Percentiles rank a stretch among this genome's conserved stretches.
Conservation (phyloP, 768 basidiomycete species). For the Nidularia sp. region DNA sequence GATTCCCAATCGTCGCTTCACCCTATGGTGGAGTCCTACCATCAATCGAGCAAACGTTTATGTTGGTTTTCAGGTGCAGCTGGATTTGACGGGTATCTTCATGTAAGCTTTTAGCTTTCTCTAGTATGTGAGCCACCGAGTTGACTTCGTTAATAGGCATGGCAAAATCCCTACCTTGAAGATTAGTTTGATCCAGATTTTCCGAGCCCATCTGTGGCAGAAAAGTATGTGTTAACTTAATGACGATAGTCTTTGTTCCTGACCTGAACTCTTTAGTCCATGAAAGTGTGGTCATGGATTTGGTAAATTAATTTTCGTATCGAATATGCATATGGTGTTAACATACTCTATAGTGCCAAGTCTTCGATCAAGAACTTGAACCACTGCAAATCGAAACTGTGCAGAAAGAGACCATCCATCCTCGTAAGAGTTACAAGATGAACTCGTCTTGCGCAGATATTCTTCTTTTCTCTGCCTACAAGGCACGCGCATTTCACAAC, state of each 20-base stretch:
- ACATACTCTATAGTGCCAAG: conserved; percentile 69
- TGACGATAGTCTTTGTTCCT: conserved; percentile 5
- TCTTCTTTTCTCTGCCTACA: conserved; percentile 92
- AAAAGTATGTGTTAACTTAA: conserved; percentile 68
- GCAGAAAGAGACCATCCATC: conserved; percentile 99
- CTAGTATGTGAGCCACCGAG: neutral
- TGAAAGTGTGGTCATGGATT: conserved; percentile 90
- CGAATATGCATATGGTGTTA: conserved; percentile 1
- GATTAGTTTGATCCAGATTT: conserved; percentile 99
- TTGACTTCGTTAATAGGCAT: conserved; percentile 49
- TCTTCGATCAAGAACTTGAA: conserved; percentile 98
- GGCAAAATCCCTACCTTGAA: conserved; percentile 98
- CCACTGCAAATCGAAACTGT: conserved; percentile 98
- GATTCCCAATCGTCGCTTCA: conserved; percentile 98
- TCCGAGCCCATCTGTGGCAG: conserved; percentile 99
- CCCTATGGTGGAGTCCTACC: conserved; percentile 98
- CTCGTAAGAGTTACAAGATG: conserved; percentile 99
- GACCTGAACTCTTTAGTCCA: conserved; percentile 44
- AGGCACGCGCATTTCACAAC: conserved; percentile 34
- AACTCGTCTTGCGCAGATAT: conserved; percentile 99
- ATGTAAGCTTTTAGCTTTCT: conserved; percentile 44
- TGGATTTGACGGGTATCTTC: conserved; percentile 96
- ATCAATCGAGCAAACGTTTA: conserved; percentile 99
- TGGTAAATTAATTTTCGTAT: conserved; percentile 38
- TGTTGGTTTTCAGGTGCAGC: conserved; percentile 99